phyloP scores from a whole-genome alignment of 352 stramenopile species.

The Poterioochromonas sp. region DNA sequence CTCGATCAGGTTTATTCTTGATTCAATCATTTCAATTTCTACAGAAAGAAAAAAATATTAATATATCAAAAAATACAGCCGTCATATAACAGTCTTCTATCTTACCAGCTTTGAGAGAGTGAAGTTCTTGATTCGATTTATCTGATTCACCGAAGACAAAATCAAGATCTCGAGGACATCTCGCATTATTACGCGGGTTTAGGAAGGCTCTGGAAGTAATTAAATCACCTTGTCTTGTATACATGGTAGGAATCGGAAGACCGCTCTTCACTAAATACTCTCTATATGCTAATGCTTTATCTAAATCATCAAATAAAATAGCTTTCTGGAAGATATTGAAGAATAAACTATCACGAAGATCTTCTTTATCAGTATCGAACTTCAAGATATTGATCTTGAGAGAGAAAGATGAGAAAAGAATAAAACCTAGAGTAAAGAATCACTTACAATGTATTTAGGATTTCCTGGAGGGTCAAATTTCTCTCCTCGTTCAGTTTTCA shows the following conservation, averaged over 20 bases:
- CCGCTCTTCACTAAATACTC: not conserved
- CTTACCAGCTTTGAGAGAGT: no score
- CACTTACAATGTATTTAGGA: not conserved
- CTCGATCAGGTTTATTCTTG: no score
- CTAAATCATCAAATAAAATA: slow-evolving; percentile 6
- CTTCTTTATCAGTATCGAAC: slow-evolving; percentile 5
- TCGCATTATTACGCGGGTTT: no score
- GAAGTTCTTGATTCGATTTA: no score
- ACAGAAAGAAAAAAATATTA: no score
- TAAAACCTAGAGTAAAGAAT: no score
- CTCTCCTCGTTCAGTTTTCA: not conserved
- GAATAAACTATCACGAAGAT: slow-evolving; percentile 11
- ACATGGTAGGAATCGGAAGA: not conserved
- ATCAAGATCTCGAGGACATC: no score
- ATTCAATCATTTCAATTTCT: no score
- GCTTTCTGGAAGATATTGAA: not conserved
- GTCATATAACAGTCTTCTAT: no score
- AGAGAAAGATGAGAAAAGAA: not conserved
- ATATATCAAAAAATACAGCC: no score
- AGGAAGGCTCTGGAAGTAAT: no score
- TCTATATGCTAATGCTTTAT: not conserved
- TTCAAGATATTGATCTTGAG: slow-evolving; percentile 15
- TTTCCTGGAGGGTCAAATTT: not conserved
- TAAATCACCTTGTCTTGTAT: not conserved
- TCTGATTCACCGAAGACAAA: no score